Conservation (phyloP, 176 grass and related monocot genomes). For the Stipa capillata region DNA sequence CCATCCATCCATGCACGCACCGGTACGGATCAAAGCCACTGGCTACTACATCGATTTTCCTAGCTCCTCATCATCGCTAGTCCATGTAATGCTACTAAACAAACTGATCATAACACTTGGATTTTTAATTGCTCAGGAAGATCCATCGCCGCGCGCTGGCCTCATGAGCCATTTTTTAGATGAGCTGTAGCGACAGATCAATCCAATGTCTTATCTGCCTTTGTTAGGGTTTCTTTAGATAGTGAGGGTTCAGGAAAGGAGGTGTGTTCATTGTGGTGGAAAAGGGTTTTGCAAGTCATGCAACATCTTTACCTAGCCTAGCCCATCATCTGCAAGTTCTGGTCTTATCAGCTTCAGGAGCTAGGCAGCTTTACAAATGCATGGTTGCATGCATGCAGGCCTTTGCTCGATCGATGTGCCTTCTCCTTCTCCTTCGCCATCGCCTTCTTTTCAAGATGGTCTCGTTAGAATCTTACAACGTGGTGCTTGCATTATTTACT, state of each 20-base stretch:
- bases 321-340: conserved; percentile 3
- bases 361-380: conserved; percentile 13
- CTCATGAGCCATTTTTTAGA: background rate
- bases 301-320: background rate
- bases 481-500: background rate
- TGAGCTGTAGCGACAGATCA: background rate
- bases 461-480: conserved; percentile 4
- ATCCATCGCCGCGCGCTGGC: background rate
- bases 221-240: conserved; percentile 36
- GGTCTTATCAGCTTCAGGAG: conserved; percentile 24
- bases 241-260: background rate
- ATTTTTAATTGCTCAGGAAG: conserved; percentile 1
- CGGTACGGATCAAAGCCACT: conserved; percentile 24
- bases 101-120: background rate
- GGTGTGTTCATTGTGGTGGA: background rate
- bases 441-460: conserved; percentile 16
- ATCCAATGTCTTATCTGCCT: background rate
- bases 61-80: background rate
- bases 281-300: conserved; percentile 28
- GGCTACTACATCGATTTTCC: background rate
- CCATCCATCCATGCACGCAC: background rate
- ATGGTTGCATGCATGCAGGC: background rate
- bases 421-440: background rate
- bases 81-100: background rate
- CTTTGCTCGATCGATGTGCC: background rate